Percentiles rank a stretch among this genome's conserved stretches.
Evolutionary conservation across 768 basidiomycete species (phyloP).

Genomic region (Hygrophorus pudorinus): DNA sequence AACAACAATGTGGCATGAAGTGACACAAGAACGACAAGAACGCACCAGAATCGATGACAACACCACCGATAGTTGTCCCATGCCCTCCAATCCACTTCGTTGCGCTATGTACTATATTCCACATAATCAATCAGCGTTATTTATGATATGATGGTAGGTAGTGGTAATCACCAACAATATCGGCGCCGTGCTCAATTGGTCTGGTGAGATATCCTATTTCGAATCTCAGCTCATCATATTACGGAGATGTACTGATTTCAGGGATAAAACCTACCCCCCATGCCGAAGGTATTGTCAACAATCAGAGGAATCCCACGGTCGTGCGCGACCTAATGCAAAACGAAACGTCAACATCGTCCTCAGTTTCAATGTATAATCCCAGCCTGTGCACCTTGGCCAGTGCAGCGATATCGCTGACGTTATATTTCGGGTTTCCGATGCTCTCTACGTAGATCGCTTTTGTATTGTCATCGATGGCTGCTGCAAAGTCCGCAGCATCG

Average conservation of each 20-base stretch:
- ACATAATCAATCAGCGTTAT: neutral
- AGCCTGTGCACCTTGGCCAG: constrained; percentile 46
- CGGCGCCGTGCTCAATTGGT: constrained; percentile 68
- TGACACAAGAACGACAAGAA: constrained; percentile 1
- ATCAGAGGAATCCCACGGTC: constrained; percentile 64
- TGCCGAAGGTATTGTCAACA: constrained; percentile 75
- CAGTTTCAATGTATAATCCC: neutral
- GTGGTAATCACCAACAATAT: constrained; percentile 48
- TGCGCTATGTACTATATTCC: constrained; percentile 50
- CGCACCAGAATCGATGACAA: constrained; percentile 60
- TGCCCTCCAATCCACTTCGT: constrained; percentile 85
- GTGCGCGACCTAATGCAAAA: constrained; percentile 48
- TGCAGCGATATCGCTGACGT: constrained; percentile 54
- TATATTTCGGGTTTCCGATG: constrained; percentile 74
- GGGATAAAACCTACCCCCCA: constrained; percentile 35
- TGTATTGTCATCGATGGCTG: constrained; percentile 68
- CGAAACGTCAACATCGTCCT: neutral
- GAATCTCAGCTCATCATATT: neutral
- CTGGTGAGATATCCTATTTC: constrained; percentile 48
- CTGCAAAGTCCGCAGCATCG: constrained; percentile 47
- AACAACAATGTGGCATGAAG: constrained; percentile 4
- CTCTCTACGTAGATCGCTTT: constrained; percentile 69
- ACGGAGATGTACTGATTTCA: neutral
- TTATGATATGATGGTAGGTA: neutral
- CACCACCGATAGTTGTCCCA: constrained; percentile 71